phyloP scores from a whole-genome alignment of 805 yeast genomes.

The Saturnispora diversa region DNA sequence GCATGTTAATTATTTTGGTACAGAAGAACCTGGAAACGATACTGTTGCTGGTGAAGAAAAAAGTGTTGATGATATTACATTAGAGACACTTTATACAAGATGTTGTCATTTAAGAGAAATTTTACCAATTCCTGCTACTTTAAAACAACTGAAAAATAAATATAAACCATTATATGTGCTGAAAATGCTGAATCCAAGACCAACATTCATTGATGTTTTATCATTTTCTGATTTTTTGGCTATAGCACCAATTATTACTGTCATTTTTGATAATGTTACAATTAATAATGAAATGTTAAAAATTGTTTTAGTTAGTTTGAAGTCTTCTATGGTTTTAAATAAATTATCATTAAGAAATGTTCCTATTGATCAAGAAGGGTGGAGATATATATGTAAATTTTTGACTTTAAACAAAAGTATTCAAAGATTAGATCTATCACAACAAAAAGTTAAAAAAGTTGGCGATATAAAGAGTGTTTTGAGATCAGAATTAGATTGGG shows the following conservation, averaged over 20 bases:
- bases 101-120: slow-evolving; percentile 44
- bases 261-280: slow-evolving; percentile 50
- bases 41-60: slow-evolving; percentile 20
- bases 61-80: slow-evolving; percentile 28
- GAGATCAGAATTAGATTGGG: slow-evolving; percentile 48
- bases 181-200: slow-evolving; percentile 49
- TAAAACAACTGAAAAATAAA: slow-evolving; percentile 46
- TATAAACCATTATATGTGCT: slow-evolving; percentile 44
- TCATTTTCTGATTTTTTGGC: slow-evolving; percentile 52
- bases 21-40: slow-evolving; percentile 6
- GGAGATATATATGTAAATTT: slow-evolving; percentile 45
- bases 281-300: slow-evolving; percentile 47
- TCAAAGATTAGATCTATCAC: slow-evolving; percentile 48
- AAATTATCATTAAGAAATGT: slow-evolving; percentile 49
- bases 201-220: slow-evolving; percentile 48
- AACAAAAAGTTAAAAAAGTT: slow-evolving; percentile 40
- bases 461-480: slow-evolving; percentile 31
- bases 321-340: slow-evolving; percentile 37
- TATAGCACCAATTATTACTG: slow-evolving; percentile 46
- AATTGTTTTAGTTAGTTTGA: slow-evolving; percentile 40
- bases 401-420: slow-evolving; percentile 35
- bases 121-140: slow-evolving; percentile 42
- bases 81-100: slow-evolving; percentile 43
- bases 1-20: slow-evolving; percentile 32
- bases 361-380: slow-evolving; percentile 44